These are phyloP conservation scores for Lactifluus pinguis DNA, from an alignment of 768 basidiomycete species.

Conservation along the genomic window DNA sequence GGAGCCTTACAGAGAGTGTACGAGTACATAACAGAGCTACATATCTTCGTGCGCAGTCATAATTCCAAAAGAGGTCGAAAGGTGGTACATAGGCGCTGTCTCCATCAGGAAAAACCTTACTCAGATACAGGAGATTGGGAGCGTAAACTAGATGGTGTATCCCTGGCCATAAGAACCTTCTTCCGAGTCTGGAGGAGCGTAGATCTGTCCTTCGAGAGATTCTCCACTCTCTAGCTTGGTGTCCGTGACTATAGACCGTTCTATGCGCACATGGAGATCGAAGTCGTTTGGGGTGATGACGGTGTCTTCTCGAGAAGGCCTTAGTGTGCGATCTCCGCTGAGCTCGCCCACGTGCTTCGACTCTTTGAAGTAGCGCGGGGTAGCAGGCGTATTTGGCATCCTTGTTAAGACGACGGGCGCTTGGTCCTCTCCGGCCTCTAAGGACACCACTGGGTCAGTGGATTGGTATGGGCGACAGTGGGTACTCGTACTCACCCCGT, in stretches of 20 bases:
- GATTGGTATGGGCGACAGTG: neutral
- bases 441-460: neutral
- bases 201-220: neutral
- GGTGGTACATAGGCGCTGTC: neutral
- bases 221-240: neutral
- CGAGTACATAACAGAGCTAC: neutral
- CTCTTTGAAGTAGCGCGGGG: neutral
- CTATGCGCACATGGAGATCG: slow-evolving; percentile 17
- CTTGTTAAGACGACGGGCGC: neutral
- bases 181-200: neutral
- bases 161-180: neutral
- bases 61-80: neutral
- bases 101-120: neutral
- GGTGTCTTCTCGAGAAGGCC: neutral
- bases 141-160: neutral
- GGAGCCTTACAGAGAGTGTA: neutral
- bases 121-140: neutral
- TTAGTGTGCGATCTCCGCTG: neutral
- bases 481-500: slow-evolving; percentile 23
- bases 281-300: slow-evolving; percentile 1
- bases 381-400: neutral
- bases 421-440: slow-evolving; percentile 21
- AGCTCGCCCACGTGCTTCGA: neutral
- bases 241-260: neutral
- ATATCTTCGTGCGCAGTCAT: neutral